Evolutionary conservation across 148 eudicot species (phyloP), one percentile per base, ranked within the genome.

Genomic region (Vaccinium vitisidaea): DNA sequence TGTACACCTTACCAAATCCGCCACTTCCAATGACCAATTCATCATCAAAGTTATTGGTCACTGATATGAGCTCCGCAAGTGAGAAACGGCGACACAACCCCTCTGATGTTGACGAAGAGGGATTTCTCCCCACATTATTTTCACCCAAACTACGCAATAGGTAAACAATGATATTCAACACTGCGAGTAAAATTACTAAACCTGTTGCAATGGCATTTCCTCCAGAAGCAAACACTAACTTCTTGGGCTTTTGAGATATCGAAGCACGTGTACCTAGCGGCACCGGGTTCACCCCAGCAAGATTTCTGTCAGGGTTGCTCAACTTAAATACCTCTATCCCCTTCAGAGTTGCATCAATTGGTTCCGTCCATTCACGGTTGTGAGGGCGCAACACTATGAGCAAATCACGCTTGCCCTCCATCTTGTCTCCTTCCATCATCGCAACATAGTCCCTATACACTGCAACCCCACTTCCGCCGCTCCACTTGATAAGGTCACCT

Each of bases 311-410:
- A 0, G 75, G 80, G 25, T 87, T 80, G 83, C 86, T 92, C 85
- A 90, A n/a, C 84, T 92, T 92, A 19, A 90, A 86, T 9, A 92
- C 79, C 84, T 92, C 94, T 13, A 92, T 5, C 1, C 90, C 94
- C 39, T 67, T 84, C 1, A 91, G 19, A 3, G 75, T 8, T 36
- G 69, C 78, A 91, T 84, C 88, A 19, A 30, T 3, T 10, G 70
- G 61, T 49, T 77, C 81, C 2, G 30, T 56, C 75, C 43, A 36
- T 3, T 25, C 80, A 49, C 13, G 10, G 49, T 14, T 16, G 27
- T 16, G 48, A 71, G 88, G 84, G 21, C 13, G 77, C n/a, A 91
- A 13, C 1, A 80, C 69, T n/a, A 92, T 85, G 25, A 50, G 6
- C 2, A 92, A 84, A 56, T 25, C 15, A 4, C 75, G 76, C 77